phyloP scores from a whole-genome alignment of 352 stramenopile species.

The Pythium rishiriense region DNA sequence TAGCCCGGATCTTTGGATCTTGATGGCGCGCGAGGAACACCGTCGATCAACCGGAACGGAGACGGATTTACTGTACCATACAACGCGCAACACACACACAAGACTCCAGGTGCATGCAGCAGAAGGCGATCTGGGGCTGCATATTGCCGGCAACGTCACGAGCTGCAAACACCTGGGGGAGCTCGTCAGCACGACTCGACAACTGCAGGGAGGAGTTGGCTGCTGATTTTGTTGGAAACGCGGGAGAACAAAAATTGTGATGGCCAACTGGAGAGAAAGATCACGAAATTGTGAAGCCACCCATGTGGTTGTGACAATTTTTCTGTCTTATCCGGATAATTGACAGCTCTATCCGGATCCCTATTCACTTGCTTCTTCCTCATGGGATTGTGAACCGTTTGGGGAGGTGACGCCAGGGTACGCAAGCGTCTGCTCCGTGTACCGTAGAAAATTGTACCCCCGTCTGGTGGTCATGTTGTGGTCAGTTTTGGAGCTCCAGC shows the following conservation, averaged over 20 bases:
- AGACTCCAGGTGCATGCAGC: not conserved
- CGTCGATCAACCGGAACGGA: not conserved
- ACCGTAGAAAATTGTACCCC: conserved; percentile 23
- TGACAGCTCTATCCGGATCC: conserved; percentile 5
- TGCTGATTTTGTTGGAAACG: not conserved
- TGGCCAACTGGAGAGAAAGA: conserved; percentile 12
- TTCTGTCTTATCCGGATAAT: conserved; percentile 4
- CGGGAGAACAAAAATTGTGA: not conserved
- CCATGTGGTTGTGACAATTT: conserved; percentile 10
- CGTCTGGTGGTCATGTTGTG: conserved; percentile 18
- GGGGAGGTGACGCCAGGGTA: conserved; percentile 16
- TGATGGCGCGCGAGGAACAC: not conserved
- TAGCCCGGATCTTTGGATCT: not conserved
- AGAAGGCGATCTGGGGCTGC: not conserved
- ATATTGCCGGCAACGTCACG: conserved; percentile 1
- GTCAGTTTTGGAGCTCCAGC: conserved; percentile 4
- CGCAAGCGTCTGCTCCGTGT: conserved; percentile 5
- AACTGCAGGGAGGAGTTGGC: not conserved
- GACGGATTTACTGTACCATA: not conserved
- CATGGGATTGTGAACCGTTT: conserved; percentile 12
- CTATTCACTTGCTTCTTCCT: conserved; percentile 11
- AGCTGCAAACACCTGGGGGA: not conserved
- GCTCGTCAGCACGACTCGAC: not conserved
- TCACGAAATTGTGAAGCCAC: conserved; percentile 4
- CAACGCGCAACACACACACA: not conserved